Percentiles rank a stretch among this genome's conserved stretches.
Evolutionary conservation across 306 rosid genomes (phyloP).

Genomic region (Vigna hirtella): DNA sequence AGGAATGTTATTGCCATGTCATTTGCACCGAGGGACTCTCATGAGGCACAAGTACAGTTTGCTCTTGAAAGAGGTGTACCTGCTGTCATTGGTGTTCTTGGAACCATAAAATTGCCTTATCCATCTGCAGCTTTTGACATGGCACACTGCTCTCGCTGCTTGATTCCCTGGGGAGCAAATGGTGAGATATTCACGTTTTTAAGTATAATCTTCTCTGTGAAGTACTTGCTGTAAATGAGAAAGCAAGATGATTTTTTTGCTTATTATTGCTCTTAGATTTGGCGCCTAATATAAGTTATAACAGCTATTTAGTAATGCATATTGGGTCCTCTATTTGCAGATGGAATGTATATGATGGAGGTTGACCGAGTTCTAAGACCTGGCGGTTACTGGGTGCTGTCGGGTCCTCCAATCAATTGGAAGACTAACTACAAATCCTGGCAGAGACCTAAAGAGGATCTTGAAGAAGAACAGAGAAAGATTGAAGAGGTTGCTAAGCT

Average conservation of each 20-base stretch:
- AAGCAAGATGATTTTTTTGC: not conserved
- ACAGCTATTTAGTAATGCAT: slow-evolving; percentile 30
- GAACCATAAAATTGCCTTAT: slow-evolving; percentile 86
- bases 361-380: slow-evolving; percentile 98
- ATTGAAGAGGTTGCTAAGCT: slow-evolving; percentile 84
- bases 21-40: slow-evolving; percentile 95
- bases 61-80: slow-evolving; percentile 98
- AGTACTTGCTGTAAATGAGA: slow-evolving; percentile 34
- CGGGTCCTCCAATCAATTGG: slow-evolving; percentile 98
- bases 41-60: slow-evolving; percentile 97
- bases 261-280: slow-evolving; percentile 35
- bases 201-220: not conserved
- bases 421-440: slow-evolving; percentile 76
- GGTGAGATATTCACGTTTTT: slow-evolving; percentile 58
- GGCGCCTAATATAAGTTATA: slow-evolving; percentile 28
- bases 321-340: slow-evolving; percentile 53
- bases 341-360: slow-evolving; percentile 88
- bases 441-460: slow-evolving; percentile 91
- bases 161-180: slow-evolving; percentile 93
- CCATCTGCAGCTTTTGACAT: slow-evolving; percentile 96
- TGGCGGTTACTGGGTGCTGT: slow-evolving; percentile 98
- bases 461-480: slow-evolving; percentile 79
- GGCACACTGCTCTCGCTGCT: slow-evolving; percentile 99
- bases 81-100: slow-evolving; percentile 92
- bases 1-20: slow-evolving; percentile 93